phyloP scores from a whole-genome alignment of 2,329 filamentous ascomycete genomes.

The Amauroascus verrucosus region DNA sequence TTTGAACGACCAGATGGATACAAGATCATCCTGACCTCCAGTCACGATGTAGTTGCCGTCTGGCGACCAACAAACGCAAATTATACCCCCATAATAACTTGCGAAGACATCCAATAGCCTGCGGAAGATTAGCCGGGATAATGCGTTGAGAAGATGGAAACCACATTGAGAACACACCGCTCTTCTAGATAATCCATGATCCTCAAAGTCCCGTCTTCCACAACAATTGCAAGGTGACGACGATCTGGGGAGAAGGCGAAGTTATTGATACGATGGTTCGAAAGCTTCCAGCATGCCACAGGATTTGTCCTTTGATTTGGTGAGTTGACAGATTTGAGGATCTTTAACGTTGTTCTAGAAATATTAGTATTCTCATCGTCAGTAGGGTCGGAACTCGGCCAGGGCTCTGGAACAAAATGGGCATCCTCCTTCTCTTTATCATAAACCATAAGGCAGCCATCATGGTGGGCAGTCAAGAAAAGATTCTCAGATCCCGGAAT shows the following conservation, averaged over 20 bases:
- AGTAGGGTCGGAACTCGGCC: slow-evolving; percentile 28
- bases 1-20: slow-evolving; percentile 87
- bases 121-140: not conserved
- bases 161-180: slow-evolving; percentile 47
- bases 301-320: slow-evolving; percentile 91
- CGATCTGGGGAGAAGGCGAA: slow-evolving; percentile 89
- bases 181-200: slow-evolving; percentile 89
- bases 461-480: slow-evolving; percentile 84
- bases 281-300: slow-evolving; percentile 83
- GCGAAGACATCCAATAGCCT: slow-evolving; percentile 79
- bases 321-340: slow-evolving; percentile 87
- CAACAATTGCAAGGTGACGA: slow-evolving; percentile 75
- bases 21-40: slow-evolving; percentile 87
- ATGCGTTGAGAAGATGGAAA: not conserved
- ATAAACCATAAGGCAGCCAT: slow-evolving; percentile 84
- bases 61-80: slow-evolving; percentile 93
- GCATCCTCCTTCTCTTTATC: slow-evolving; percentile 95
- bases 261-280: slow-evolving; percentile 79
- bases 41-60: slow-evolving; percentile 94
- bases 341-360: slow-evolving; percentile 35
- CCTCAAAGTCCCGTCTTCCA: slow-evolving; percentile 79
- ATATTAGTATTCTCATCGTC: slow-evolving; percentile 22
- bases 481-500: slow-evolving; percentile 87
- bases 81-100: slow-evolving; percentile 87
- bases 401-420: slow-evolving; percentile 56